These are phyloP conservation scores for Silene coronaria DNA, from an alignment of 179 eudicot genomes.

Conservation along the genomic window DNA sequence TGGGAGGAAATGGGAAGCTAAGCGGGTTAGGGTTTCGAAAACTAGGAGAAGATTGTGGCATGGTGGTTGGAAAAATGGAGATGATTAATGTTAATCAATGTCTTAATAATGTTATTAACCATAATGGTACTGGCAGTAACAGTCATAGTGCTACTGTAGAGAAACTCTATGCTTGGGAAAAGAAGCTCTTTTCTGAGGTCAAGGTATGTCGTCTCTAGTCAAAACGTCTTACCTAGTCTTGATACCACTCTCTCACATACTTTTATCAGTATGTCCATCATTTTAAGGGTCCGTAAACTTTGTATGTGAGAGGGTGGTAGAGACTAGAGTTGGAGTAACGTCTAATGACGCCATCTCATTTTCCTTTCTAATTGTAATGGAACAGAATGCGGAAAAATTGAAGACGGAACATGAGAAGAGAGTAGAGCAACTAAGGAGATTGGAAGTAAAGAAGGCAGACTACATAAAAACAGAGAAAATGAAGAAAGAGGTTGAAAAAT, in stretches of 20 bases:
- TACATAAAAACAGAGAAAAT: constrained; percentile 75
- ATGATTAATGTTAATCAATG: constrained; percentile 12
- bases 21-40: constrained; percentile 52
- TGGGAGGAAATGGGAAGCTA: constrained; percentile 47
- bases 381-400: constrained; percentile 63
- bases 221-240: neutral
- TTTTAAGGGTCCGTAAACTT: no score
- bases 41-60: constrained; percentile 35
- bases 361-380: no score
- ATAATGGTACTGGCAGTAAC: constrained; percentile 36
- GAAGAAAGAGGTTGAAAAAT: constrained; percentile 83
- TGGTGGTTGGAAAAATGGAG: constrained; percentile 25
- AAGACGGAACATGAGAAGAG: constrained; percentile 83
- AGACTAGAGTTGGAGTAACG: no score
- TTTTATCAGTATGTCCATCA: no score
- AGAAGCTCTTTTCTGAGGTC: constrained; percentile 78
- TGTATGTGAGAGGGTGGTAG: no score
- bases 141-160: constrained; percentile 80
- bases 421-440: constrained; percentile 56
- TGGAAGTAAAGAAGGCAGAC: constrained; percentile 74
- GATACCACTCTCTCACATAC: no score
- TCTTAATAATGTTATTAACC: constrained; percentile 17
- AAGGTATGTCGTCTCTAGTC: constrained; percentile 43
- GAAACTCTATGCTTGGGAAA: constrained; percentile 94
- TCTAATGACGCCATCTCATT: no score